A percentile compares a stretch with the other conserved stretches of the same genome.
phyloP scores from a whole-genome alignment of 2,329 filamentous ascomycete species.

The Fusarium guadeloupense region DNA sequence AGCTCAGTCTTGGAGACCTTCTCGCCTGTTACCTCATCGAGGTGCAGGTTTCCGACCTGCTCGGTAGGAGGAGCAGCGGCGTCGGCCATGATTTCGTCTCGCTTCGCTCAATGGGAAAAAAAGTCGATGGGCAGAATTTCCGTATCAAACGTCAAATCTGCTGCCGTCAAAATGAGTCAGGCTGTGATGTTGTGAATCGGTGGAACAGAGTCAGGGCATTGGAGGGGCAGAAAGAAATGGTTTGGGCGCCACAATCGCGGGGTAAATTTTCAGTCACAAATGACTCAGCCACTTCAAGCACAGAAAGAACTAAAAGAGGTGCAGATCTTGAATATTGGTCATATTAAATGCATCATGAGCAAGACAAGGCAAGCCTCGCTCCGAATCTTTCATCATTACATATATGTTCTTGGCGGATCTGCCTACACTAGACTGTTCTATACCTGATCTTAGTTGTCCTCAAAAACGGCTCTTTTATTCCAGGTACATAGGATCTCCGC shows the following conservation, averaged over 20 bases:
- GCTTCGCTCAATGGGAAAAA: slow-evolving; percentile 10
- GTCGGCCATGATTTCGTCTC: slow-evolving; percentile 45
- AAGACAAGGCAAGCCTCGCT: slow-evolving; percentile 34
- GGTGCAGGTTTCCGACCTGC: slow-evolving; percentile 76
- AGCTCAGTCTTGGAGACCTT: slow-evolving; percentile 83
- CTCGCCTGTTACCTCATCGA: slow-evolving; percentile 95
- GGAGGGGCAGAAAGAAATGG: slow-evolving; percentile 43
- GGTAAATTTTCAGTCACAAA: slow-evolving; percentile 41
- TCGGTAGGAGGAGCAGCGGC: slow-evolving; percentile 52
- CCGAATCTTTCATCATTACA: slow-evolving; percentile 46
- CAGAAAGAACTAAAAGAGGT: background rate
- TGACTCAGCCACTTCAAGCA: slow-evolving; percentile 30
- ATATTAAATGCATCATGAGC: slow-evolving; percentile 48
- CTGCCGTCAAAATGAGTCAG: slow-evolving; percentile 35
- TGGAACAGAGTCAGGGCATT: slow-evolving; percentile 44
- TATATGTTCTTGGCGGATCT: slow-evolving; percentile 21
- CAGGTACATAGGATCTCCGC: slow-evolving; percentile 63
- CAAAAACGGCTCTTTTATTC: slow-evolving; percentile 48
- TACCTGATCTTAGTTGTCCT: background rate
- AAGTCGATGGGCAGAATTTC: slow-evolving; percentile 10
- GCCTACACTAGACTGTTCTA: slow-evolving; percentile 7
- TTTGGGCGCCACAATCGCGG: slow-evolving; percentile 44
- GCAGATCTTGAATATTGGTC: slow-evolving; percentile 31
- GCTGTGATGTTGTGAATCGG: slow-evolving; percentile 38
- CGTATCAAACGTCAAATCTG: slow-evolving; percentile 24